phyloP scores from a whole-genome alignment of 208 protist species.

The Leishmania turanica region DNA sequence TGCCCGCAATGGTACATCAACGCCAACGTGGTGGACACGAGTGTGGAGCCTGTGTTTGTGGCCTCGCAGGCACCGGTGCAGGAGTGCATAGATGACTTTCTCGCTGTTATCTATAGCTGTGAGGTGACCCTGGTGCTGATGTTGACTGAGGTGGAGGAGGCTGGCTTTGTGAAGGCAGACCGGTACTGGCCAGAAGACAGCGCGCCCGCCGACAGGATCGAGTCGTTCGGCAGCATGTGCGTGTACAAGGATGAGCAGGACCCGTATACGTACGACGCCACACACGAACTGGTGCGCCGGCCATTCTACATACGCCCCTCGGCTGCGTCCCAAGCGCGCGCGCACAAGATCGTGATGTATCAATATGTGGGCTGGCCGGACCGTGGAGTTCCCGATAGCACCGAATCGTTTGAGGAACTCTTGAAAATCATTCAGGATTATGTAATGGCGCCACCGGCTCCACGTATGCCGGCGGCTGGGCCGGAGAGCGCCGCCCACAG shows the following conservation, averaged over 20 bases:
- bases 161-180: conserved; percentile 69
- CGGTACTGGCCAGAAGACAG: conserved; percentile 72
- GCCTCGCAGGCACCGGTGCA: conserved; percentile 79
- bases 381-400: conserved; percentile 74
- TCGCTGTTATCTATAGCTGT: conserved; percentile 40
- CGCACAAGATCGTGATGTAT: conserved; percentile 57
- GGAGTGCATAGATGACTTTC: conserved; percentile 68
- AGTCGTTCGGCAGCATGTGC: conserved; percentile 30
- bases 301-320: conserved; percentile 33
- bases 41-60: conserved; percentile 58
- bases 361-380: conserved; percentile 90
- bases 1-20: conserved; percentile 61
- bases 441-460: conserved; percentile 3
- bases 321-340: conserved; percentile 6
- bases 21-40: conserved; percentile 44
- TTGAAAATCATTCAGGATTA: conserved; percentile 44
- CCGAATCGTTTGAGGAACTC: conserved; percentile 61
- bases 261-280: conserved; percentile 30
- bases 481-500: not conserved
- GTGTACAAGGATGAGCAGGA: conserved; percentile 45
- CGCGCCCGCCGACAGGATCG: conserved; percentile 2
- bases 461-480: not conserved
- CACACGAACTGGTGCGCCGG: conserved; percentile 23
- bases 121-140: conserved; percentile 77
- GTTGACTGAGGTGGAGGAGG: conserved; percentile 66